A percentile compares a stretch with the other conserved stretches of the same genome.
Conservation (phyloP, 2,329 filamentous ascomycete genomes). For the Neonectria punicea region DNA sequence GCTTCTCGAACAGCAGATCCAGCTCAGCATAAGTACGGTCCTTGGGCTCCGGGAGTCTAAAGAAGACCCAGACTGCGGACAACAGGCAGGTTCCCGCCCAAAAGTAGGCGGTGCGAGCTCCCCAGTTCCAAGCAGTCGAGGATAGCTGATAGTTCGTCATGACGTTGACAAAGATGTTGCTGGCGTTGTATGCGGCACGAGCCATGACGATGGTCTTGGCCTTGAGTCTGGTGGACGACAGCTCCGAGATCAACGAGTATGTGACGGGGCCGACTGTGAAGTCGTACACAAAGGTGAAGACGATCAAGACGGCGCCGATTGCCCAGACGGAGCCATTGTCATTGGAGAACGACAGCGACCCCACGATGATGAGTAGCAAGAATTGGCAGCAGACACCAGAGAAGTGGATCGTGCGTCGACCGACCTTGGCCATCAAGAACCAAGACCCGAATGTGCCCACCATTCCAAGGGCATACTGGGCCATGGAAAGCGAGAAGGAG, state of each 20-base stretch:
- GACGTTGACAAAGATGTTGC: constrained; percentile 62
- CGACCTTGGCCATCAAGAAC: constrained; percentile 59
- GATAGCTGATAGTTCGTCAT: constrained; percentile 61
- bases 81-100: constrained; percentile 60
- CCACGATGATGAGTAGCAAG: constrained; percentile 53
- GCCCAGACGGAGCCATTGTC: constrained; percentile 53
- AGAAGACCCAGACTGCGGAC: constrained; percentile 60
- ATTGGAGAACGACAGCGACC: constrained; percentile 51
- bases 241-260: constrained; percentile 63
- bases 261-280: constrained; percentile 65
- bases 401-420: constrained; percentile 62
- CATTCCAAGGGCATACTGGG: constrained; percentile 60
- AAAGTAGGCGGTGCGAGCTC: constrained; percentile 58
- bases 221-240: constrained; percentile 64
- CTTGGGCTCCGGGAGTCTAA: constrained; percentile 64
- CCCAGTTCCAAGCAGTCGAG: constrained; percentile 59
- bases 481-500: constrained; percentile 59
- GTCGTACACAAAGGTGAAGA: constrained; percentile 65
- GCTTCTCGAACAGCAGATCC: constrained; percentile 54
- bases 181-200: constrained; percentile 54
- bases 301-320: constrained; percentile 58
- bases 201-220: constrained; percentile 66
- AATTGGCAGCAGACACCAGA: constrained; percentile 55
- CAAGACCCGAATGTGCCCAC: constrained; percentile 63
- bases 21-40: constrained; percentile 58